These are phyloP conservation scores for Oemleria cerasiformis DNA, from an alignment of 306 rosid species.

Conservation along the genomic window DNA sequence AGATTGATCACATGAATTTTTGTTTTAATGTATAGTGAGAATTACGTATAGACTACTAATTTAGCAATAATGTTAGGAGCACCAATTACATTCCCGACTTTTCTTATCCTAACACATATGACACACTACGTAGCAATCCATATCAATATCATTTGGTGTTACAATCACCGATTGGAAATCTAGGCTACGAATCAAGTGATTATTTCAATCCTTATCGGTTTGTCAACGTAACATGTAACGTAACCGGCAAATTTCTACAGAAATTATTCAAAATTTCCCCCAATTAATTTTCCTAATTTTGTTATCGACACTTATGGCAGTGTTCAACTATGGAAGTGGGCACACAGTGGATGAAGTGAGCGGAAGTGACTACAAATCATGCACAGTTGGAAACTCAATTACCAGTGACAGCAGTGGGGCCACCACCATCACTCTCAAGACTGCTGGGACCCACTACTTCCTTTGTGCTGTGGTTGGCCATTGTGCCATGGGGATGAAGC, in stretches of 20 bases:
- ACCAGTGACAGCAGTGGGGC: constrained; percentile 67
- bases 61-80: no score
- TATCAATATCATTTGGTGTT: no score
- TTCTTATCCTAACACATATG: no score
- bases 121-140: no score
- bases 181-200: no score
- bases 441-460: constrained; percentile 72
- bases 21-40: background rate
- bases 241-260: background rate
- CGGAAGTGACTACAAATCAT: constrained; percentile 61
- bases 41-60: background rate
- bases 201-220: background rate
- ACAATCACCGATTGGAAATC: no score
- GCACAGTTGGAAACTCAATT: constrained; percentile 58
- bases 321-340: constrained; percentile 72
- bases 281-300: background rate
- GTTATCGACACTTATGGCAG: constrained; percentile 25
- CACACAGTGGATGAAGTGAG: constrained; percentile 87
- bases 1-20: background rate
- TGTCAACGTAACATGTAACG: background rate
- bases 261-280: background rate
- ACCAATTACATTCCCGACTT: no score
- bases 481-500: constrained; percentile 84
- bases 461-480: constrained; percentile 59
- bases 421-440: constrained; percentile 64